A percentile compares a stretch with the other conserved stretches of the same genome.
Conservation (phyloP, 2,329 filamentous ascomycete genomes). For the Dryadomyces quercivorus region DNA sequence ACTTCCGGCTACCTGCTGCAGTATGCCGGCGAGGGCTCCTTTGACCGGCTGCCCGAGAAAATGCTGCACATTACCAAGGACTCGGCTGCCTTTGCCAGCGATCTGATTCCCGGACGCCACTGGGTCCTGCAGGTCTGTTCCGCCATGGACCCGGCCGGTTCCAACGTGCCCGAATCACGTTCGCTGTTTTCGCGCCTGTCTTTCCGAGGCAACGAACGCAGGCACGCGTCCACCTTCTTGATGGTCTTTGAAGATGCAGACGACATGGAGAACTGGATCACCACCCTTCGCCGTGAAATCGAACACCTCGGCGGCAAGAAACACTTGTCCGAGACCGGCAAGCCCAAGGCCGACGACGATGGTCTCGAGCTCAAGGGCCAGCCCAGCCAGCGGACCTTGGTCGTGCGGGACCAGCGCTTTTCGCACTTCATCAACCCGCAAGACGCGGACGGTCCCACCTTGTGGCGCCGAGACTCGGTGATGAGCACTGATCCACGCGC, state of each 20-base stretch:
- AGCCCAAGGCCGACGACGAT: constrained; percentile 29
- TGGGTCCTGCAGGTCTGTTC: constrained; percentile 71
- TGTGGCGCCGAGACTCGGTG: constrained; percentile 15
- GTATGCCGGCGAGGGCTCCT: constrained; percentile 57
- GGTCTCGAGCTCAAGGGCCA: constrained; percentile 23
- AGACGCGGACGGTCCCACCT: constrained; percentile 19
- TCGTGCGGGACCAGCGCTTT: constrained; percentile 37
- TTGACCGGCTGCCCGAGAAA: constrained; percentile 63
- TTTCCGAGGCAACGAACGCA: constrained; percentile 44
- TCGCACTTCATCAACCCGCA: constrained; percentile 24
- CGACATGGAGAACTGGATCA: constrained; percentile 68
- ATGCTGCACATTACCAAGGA: constrained; percentile 59
- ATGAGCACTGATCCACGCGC: constrained; percentile 10
- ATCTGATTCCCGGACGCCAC: constrained; percentile 66
- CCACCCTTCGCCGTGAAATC: constrained; percentile 55
- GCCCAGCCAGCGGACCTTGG: constrained; percentile 32
- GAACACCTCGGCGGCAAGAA: constrained; percentile 57
- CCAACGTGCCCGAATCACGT: constrained; percentile 34
- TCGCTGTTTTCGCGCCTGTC: constrained; percentile 55
- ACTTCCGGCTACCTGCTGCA: constrained; percentile 63
- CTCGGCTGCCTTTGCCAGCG: constrained; percentile 69
- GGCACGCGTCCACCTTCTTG: constrained; percentile 50
- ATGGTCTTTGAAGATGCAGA: constrained; percentile 61
- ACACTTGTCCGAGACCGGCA: constrained; percentile 46
- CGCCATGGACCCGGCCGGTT: constrained; percentile 46